Percentiles rank a stretch among this genome's conserved stretches.
phyloP scores from a whole-genome alignment of 371 early-diverging fungal genomes.

The Sporodiniella umbellata region DNA sequence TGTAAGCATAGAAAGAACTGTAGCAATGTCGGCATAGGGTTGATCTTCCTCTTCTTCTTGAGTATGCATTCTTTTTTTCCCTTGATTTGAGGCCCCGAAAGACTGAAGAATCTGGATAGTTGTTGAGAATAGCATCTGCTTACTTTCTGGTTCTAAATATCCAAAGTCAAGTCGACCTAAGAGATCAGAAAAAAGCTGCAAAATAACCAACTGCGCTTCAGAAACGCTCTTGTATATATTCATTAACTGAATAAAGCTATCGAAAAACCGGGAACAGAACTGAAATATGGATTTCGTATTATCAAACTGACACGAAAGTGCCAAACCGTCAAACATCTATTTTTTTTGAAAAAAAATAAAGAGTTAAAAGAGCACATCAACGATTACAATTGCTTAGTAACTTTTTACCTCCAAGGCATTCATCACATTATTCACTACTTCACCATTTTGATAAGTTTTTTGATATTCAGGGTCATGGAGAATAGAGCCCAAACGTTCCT shows the following conservation, averaged over 20 bases:
- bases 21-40: slow-evolving; percentile 66
- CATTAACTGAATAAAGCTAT: slow-evolving; percentile 63
- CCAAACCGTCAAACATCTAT: slow-evolving; percentile 75
- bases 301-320: slow-evolving; percentile 62
- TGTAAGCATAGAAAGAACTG: slow-evolving; percentile 58
- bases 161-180: slow-evolving; percentile 51
- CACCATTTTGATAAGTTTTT: slow-evolving; percentile 52
- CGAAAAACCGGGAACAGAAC: slow-evolving; percentile 61
- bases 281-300: slow-evolving; percentile 60
- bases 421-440: slow-evolving; percentile 58
- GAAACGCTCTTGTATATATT: slow-evolving; percentile 58
- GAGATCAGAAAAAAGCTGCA: slow-evolving; percentile 58
- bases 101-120: slow-evolving; percentile 47
- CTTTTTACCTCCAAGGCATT: slow-evolving; percentile 69
- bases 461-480: slow-evolving; percentile 60
- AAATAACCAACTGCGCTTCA: slow-evolving; percentile 63
- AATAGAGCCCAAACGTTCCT: slow-evolving; percentile 52
- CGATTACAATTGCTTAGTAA: too few relatives aligned
- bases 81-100: slow-evolving; percentile 53
- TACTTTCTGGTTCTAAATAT: slow-evolving; percentile 35
- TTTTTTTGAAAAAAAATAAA: not conserved
- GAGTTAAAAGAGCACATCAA: not conserved
- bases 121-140: slow-evolving; percentile 42
- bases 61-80: slow-evolving; percentile 48
- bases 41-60: slow-evolving; percentile 65